phyloP scores from a whole-genome alignment of 805 yeast genomes.

The Kodamaea leandrae region DNA sequence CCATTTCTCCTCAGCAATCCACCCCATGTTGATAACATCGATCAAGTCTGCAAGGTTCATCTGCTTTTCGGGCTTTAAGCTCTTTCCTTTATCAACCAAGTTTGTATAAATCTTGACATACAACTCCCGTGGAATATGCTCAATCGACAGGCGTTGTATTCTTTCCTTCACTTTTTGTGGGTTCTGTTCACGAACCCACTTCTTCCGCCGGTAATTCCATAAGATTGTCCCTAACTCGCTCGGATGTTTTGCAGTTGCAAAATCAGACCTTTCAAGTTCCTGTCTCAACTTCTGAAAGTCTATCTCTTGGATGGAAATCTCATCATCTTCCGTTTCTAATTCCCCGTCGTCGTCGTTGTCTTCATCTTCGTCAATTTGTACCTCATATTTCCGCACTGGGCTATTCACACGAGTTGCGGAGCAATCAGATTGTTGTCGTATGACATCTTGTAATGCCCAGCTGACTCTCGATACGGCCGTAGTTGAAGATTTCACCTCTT shows the following conservation, averaged over 20 bases:
- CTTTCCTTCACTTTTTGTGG: constrained; percentile 20
- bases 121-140: constrained; percentile 46
- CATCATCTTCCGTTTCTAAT: constrained; percentile 14
- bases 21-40: constrained; percentile 74
- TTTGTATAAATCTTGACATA: constrained; percentile 64
- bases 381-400: constrained; percentile 2
- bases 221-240: constrained; percentile 49
- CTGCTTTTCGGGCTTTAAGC: constrained; percentile 55
- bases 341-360: constrained; percentile 14
- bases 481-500: constrained; percentile 14
- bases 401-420: constrained; percentile 4
- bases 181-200: constrained; percentile 56
- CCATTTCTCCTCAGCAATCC: constrained; percentile 81
- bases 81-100: constrained; percentile 67
- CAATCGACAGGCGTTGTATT: constrained; percentile 20
- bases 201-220: constrained; percentile 67
- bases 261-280: constrained; percentile 24
- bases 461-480: constrained; percentile 14
- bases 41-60: constrained; percentile 73
- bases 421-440: constrained; percentile 20
- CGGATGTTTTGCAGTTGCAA: background rate
- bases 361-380: constrained; percentile 9
- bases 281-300: constrained; percentile 27
- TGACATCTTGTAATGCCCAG: constrained; percentile 18
- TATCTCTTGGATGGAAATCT: constrained; percentile 20